Percentiles rank a stretch among this genome's conserved stretches.
Evolutionary conservation across 352 stramenopile species (phyloP).

Genomic region (Phytophthora litchii): DNA sequence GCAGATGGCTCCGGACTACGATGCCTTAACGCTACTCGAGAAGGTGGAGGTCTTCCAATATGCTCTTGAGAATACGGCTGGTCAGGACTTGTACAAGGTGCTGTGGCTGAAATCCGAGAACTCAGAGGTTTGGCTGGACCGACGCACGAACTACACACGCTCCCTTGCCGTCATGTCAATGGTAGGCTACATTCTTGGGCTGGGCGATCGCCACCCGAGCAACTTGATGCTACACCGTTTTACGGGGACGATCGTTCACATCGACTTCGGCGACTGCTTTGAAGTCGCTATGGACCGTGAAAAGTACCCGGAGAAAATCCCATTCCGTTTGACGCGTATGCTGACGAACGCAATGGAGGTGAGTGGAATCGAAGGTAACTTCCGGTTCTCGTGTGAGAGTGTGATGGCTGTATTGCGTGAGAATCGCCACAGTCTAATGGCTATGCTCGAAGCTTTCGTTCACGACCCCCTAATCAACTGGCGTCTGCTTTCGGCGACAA

Average conservation of each 20-base stretch:
- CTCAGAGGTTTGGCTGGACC: constrained; percentile 98
- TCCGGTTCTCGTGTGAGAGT: constrained; percentile 96
- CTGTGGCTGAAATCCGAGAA: constrained; percentile 96
- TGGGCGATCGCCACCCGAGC: constrained; percentile 99
- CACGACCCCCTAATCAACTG: constrained; percentile 99
- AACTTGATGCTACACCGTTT: constrained; percentile 99
- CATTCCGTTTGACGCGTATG: constrained; percentile 99
- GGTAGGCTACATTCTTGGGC: constrained; percentile 98
- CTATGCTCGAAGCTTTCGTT: constrained; percentile 99
- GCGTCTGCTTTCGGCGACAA: constrained; percentile 88
- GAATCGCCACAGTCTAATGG: constrained; percentile 98
- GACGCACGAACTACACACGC: constrained; percentile 97
- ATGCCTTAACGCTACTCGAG: constrained; percentile 95
- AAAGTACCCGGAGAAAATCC: constrained; percentile 99
- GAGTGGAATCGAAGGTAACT: constrained; percentile 98
- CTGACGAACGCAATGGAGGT: constrained; percentile 99
- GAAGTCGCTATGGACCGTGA: constrained; percentile 99
- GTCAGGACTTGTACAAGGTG: constrained; percentile 98
- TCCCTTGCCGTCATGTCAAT: constrained; percentile 99
- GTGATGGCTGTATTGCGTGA: constrained; percentile 98
- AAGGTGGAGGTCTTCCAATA: constrained; percentile 99
- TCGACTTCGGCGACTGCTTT: constrained; percentile 97
- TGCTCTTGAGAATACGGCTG: constrained; percentile 92
- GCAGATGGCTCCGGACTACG: constrained; percentile 94
- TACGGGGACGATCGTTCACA: constrained; percentile 97